phyloP scores from a whole-genome alignment of 805 yeast species.

The Wickerhamomyces subpelliculosus region DNA sequence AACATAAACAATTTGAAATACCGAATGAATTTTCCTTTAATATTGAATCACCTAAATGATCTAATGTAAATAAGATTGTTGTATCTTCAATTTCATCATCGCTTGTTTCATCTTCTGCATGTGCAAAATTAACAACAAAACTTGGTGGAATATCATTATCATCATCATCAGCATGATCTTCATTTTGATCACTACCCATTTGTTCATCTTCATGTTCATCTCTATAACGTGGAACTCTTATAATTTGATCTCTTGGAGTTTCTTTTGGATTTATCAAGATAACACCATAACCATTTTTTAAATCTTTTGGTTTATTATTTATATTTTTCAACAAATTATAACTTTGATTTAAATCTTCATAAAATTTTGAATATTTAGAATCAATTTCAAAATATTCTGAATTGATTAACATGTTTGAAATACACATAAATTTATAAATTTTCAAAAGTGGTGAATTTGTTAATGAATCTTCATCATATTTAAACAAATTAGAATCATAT shows the following conservation, averaged over 20 bases:
- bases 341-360: constrained; percentile 15
- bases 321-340: constrained; percentile 14
- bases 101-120: constrained; percentile 2
- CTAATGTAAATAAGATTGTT: not conserved
- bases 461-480: no score
- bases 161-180: constrained; percentile 4
- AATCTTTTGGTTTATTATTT: not conserved
- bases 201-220: constrained; percentile 9
- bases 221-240: constrained; percentile 14
- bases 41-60: no score
- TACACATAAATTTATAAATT: no score
- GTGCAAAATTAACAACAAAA: constrained; percentile 14
- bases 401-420: constrained; percentile 10
- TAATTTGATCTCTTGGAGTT: constrained; percentile 19
- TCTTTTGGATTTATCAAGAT: constrained; percentile 13
- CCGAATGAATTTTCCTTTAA: constrained; percentile 11
- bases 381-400: constrained; percentile 7
- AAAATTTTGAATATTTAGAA: constrained; percentile 8
- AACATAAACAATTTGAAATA: constrained; percentile 21
- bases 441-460: no score
- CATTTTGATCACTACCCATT: constrained; percentile 3
- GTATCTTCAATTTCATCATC: not conserved
- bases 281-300: constrained; percentile 1
- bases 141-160: constrained; percentile 9
- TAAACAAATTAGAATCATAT: no score